Percentiles rank a stretch among this genome's conserved stretches.
These are phyloP conservation scores for Cylindrotheca fusiformis DNA, from an alignment of 108 stramenopile species.

Conservation along the genomic window DNA sequence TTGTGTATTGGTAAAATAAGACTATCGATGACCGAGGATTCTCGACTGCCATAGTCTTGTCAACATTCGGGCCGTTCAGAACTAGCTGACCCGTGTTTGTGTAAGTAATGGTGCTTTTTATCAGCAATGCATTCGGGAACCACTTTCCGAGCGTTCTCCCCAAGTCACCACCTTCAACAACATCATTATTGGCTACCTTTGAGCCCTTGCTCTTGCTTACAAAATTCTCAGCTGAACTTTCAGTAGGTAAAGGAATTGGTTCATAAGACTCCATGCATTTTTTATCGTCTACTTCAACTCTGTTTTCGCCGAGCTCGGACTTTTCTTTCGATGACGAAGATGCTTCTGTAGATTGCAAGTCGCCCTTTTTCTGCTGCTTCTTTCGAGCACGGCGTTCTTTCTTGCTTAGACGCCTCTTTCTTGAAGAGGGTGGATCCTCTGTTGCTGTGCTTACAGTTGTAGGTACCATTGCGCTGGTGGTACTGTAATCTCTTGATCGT, in stretches of 20 bases:
- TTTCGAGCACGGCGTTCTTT: background rate
- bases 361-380: background rate
- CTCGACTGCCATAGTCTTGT: slow-evolving; percentile 19
- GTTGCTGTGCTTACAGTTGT: too few species aligned
- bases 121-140: slow-evolving; percentile 78
- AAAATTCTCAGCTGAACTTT: background rate
- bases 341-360: background rate
- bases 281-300: background rate
- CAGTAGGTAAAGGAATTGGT: slow-evolving; percentile 7
- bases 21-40: slow-evolving; percentile 61
- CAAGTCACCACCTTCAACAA: slow-evolving; percentile 3
- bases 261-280: slow-evolving; percentile 1
- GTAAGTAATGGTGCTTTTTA: slow-evolving; percentile 64
- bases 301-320: background rate
- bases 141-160: slow-evolving; percentile 63
- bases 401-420: background rate
- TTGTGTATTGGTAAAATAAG: slow-evolving; percentile 81
- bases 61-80: slow-evolving; percentile 4
- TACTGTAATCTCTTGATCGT: too few species aligned
- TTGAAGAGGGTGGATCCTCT: background rate
- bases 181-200: background rate
- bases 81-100: slow-evolving; percentile 40
- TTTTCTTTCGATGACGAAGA: background rate
- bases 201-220: slow-evolving; percentile 1
- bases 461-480: too few species aligned